Evolutionary conservation across 2,329 filamentous ascomycete genomes (phyloP), one percentile per base, ranked within the genome.

Genomic region (Dactylellina drechsleri): DNA sequence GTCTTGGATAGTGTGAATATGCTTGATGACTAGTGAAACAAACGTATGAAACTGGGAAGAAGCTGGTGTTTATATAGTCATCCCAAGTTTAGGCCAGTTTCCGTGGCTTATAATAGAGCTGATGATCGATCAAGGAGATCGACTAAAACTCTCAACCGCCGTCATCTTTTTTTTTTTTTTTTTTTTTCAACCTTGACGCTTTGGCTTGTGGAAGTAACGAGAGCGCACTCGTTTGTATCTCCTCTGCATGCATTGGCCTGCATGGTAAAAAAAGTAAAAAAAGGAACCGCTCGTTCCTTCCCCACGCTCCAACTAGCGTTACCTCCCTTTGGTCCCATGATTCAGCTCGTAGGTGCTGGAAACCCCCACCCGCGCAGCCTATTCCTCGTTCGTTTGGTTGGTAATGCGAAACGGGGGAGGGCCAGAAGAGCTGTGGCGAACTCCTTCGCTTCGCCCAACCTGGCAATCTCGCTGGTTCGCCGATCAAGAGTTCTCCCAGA

Each of bases 381-480:
- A 54, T 75, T 59, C 64, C 58, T 59, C 52, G 52, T 56, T 75
- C 62, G 71, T 67, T 65, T 62, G 64, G 71, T 75, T 75, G 64
- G 71, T 75, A 64, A 75, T 75, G 71, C 71, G 49, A 75, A 75
- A 58, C 60, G 68, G 68, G 67, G 70, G 68, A 61, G 60, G 16
- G 28, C 56, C 58, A 67, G 62, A 49, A 28, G 49, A 75, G 64
- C 62, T 67, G 71, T 68, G 62, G 64, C 64, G 58, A 67, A 64
- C 70, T 57, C 70, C 57, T 74, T 74, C 70, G 70, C 64, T 75
- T 66, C 56, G 43, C 57, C 62, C 16, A 53, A 54, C 57, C 49
- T 47, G 64, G 50, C 23, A 75, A 75, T 75, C 64, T 75, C 64
- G 64, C 71, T 75, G 71, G 71, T 26, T 75, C 71, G 71, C 71